Evolutionary conservation across 1,284 basidiomycete genomes (phyloP), one percentile per base, ranked within the genome.

Genomic region (Testicularia cyperi): DNA sequence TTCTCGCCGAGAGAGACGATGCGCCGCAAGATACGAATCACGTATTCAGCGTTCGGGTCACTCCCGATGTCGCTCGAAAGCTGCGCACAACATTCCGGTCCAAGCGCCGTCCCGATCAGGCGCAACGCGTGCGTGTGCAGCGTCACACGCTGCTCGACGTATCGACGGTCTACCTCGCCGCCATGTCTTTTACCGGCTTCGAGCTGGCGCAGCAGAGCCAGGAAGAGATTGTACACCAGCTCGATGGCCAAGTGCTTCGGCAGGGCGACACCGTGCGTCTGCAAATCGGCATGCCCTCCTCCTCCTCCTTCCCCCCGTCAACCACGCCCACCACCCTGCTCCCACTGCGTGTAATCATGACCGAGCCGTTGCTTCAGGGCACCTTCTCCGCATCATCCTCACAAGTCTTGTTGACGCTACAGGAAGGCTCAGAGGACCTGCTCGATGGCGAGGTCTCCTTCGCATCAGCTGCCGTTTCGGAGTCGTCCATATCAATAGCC

Each of bases 281-380:
- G 15, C 42, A 41, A 20, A 32, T 56, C 2, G 40, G 34, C 14
- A n/a, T n/a, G n/a, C n/a, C n/a, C n/a, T n/a, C n/a, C n/a, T n/a
- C n/a, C n/a, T n/a, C n/a, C n/a, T n/a, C n/a, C n/a, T n/a, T n/a
- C n/a, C n/a, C n/a, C n/a, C n/a, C n/a, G n/a, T n/a, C n/a, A n/a
- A n/a, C n/a, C n/a, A n/a, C n/a, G n/a, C n/a, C n/a, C n/a, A 16
- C 35, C 12, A 16, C 24, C 1, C 36, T 42, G 1, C 38, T 40
- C 4, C 22, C 44, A 3, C 31, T 65, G 29, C 56, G 46, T 19
- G 54, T 65, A 20, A 42, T 69, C 16, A 67, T 72, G 65, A 51
- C 54, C 13, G 71, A 75, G 36, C 71, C 72, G 6, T 40, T 72
- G 18, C 54, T 67, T 3, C 72, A 75, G 37, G 72, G 65, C 18